phyloP scores from a whole-genome alignment of 2,329 filamentous ascomycete species.

The Colletotrichum cordylinicola region DNA sequence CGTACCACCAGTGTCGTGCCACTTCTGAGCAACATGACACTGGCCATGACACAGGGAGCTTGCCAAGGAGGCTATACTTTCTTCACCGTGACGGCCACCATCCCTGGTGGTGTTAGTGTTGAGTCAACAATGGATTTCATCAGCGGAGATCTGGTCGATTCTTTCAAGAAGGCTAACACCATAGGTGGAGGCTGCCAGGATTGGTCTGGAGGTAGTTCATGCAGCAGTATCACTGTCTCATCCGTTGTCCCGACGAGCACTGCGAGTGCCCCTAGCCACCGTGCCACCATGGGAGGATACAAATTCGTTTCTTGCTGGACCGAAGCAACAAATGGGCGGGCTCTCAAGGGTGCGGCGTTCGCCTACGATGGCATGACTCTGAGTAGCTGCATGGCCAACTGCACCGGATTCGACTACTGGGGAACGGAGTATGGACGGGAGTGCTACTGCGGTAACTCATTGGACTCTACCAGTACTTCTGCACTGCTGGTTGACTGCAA shows the following conservation, averaged over 20 bases:
- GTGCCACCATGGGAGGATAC: conserved; percentile 54
- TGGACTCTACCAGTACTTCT: conserved; percentile 27
- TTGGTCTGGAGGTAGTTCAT: conserved; percentile 39
- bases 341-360: conserved; percentile 44
- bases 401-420: conserved; percentile 52
- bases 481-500: conserved; percentile 38
- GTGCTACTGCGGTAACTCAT: conserved; percentile 55
- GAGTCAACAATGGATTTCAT: conserved; percentile 52
- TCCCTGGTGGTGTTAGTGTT: conserved; percentile 48
- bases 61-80: conserved; percentile 56
- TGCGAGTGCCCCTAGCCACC: conserved; percentile 37
- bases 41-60: conserved; percentile 46
- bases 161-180: conserved; percentile 53
- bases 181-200: conserved; percentile 49
- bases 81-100: conserved; percentile 47
- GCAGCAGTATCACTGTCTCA: conserved; percentile 23
- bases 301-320: conserved; percentile 66
- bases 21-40: conserved; percentile 38
- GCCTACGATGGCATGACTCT: conserved; percentile 56
- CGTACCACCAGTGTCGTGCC: conserved; percentile 47
- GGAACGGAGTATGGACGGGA: conserved; percentile 58
- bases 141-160: conserved; percentile 46
- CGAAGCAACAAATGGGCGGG: conserved; percentile 52
- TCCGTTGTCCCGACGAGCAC: conserved; percentile 23
- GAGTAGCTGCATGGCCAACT: conserved; percentile 51